Percentiles rank a stretch among this genome's conserved stretches.
phyloP scores from a whole-genome alignment of 306 rosid genomes.

The Vicia sativa region DNA sequence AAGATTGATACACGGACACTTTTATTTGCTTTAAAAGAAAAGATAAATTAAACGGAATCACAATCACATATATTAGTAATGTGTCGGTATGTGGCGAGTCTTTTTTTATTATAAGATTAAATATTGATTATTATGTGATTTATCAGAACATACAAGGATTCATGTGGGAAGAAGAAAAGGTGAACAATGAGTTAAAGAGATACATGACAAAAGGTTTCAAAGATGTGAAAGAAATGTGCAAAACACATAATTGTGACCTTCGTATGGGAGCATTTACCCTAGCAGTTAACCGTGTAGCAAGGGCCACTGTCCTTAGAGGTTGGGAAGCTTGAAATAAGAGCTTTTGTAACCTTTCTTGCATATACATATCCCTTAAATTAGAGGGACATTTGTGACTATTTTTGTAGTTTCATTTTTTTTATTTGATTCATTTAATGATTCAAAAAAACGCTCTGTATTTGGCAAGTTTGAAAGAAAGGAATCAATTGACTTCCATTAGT shows the following conservation, averaged over 20 bases:
- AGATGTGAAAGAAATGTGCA: slow-evolving; percentile 87
- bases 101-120: not conserved
- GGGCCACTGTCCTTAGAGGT: slow-evolving; percentile 87
- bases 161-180: slow-evolving; percentile 90
- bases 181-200: slow-evolving; percentile 65
- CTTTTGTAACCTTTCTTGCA: not conserved
- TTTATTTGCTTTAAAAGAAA: too few relatives aligned
- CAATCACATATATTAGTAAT: too few relatives aligned
- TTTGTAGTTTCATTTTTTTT: not conserved
- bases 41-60: too few relatives aligned
- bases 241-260: slow-evolving; percentile 71
- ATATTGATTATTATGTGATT: slow-evolving; percentile 2
- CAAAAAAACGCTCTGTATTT: too few relatives aligned
- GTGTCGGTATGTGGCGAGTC: too few relatives aligned
- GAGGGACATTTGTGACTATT: not conserved
- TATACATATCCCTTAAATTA: not conserved
- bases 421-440: not conserved
- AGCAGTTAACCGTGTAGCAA: slow-evolving; percentile 83
- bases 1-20: too few relatives aligned
- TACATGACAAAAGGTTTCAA: slow-evolving; percentile 86
- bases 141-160: slow-evolving; percentile 85
- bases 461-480: too few relatives aligned
- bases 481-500: too few relatives aligned
- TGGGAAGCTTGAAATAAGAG: slow-evolving; percentile 59
- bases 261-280: slow-evolving; percentile 99